Evolutionary conservation across 2,329 filamentous ascomycete genomes (phyloP).

Genomic region (Neofusicoccum cordaticola): DNA sequence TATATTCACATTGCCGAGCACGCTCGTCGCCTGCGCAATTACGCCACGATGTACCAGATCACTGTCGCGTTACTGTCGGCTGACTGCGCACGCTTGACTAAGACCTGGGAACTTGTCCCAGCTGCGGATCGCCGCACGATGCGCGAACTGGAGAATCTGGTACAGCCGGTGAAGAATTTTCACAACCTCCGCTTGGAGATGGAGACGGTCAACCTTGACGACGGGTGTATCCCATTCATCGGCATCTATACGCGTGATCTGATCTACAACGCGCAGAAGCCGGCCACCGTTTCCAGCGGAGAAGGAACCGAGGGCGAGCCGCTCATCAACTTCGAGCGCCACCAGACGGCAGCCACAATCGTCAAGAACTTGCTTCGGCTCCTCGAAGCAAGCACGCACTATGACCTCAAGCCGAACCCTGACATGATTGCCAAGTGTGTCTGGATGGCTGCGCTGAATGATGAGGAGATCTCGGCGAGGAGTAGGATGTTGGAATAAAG

Average conservation of each 20-base stretch:
- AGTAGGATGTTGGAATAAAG: conserved; percentile 19
- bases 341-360: conserved; percentile 70
- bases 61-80: conserved; percentile 73
- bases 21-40: conserved; percentile 74
- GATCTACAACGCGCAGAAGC: conserved; percentile 76
- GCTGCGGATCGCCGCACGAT: conserved; percentile 63
- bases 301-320: conserved; percentile 61
- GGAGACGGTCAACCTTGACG: conserved; percentile 64
- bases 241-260: conserved; percentile 79
- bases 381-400: conserved; percentile 74
- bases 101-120: conserved; percentile 71
- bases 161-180: conserved; percentile 77
- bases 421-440: conserved; percentile 76
- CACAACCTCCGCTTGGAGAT: conserved; percentile 74
- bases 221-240: conserved; percentile 79
- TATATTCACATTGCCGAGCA: conserved; percentile 77
- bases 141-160: conserved; percentile 66
- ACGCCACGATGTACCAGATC: conserved; percentile 79
- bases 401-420: conserved; percentile 70
- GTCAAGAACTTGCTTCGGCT: conserved; percentile 76
- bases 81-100: conserved; percentile 64
- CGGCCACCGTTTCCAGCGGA: conserved; percentile 43
- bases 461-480: conserved; percentile 62
- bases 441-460: conserved; percentile 76
- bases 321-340: conserved; percentile 80